Evolutionary conservation across 352 stramenopile genomes (phyloP), one percentile per base, ranked within the genome.

Genomic region (Aphanomyces stellatus): DNA sequence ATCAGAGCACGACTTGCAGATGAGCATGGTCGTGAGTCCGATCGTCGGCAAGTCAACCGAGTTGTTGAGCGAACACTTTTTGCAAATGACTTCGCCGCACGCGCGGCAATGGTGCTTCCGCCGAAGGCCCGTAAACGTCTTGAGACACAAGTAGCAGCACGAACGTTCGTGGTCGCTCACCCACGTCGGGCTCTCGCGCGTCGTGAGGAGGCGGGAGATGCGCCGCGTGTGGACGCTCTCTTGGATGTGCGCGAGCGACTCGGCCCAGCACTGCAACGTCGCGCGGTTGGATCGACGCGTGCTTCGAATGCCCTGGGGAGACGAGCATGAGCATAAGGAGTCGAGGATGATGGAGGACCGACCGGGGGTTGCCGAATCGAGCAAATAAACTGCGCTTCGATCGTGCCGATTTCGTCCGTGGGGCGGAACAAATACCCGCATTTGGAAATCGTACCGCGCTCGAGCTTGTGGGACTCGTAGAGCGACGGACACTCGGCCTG

Each of bases 11-110:
- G 80, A 74, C 73, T 89, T 90, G 64, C 82, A 93, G 15, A 93
- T 78, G 17, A 82, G 81, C 53, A 93, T 73, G 35, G 81, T 91
- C 1, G 84, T 93, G 24, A 88, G 69, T 5, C 84, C 84, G 11
- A 93, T 80, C 7, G 75, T 81, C 57, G 83, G 82, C 33, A 93
- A 72, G 41, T 93, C 81, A 28, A 91, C 84, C 25, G 74, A 82
- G 67, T 90, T 88, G 74, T 88, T 88, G 19, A 90, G 61, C n/a
- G 81, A 91, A 62, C 85, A 93, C 40, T 72, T 75, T 55, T 82
- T 77, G 65, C 85, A 93, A 56, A 93, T 93, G 64, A 93, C 87
- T 73, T 93, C 85, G n/a, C 85, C 82, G 43, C 85, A 93, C 0
- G 79, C 80, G 22, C 85, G 80, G 69, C 82, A 91, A 71, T 93